Percentiles rank a stretch among this genome's conserved stretches.
Evolutionary conservation across 225 moss, liverwort and hornwort genomes (phyloP).

Genomic region (Anthoceros angustus): DNA sequence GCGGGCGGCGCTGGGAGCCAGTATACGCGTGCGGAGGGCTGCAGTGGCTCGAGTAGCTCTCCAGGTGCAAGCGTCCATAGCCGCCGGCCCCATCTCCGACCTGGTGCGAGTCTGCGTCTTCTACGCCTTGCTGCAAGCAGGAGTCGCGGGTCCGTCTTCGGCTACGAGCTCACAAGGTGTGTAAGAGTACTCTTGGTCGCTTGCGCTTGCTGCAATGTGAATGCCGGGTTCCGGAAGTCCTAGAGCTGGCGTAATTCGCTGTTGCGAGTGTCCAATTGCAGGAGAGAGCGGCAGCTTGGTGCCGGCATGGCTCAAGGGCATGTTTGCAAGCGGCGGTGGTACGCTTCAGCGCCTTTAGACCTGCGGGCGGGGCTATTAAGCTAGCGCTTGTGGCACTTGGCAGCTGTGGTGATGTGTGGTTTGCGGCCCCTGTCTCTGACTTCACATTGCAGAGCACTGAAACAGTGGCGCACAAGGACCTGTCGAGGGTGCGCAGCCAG

Average conservation of each 20-base stretch:
- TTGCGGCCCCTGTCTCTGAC: neutral
- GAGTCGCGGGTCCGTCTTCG: slow-evolving; percentile 43
- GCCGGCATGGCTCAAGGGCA: neutral
- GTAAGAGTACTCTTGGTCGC: neutral
- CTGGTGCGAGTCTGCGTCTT: slow-evolving; percentile 67
- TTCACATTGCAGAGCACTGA: slow-evolving; percentile 4
- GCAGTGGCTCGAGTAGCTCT: no score
- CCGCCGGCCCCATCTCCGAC: neutral
- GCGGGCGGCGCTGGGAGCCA: neutral
- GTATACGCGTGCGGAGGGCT: neutral
- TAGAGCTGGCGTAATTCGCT: neutral
- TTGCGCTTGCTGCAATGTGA: neutral
- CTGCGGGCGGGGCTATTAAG: no score
- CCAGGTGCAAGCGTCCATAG: neutral
- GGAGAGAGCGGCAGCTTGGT: neutral
- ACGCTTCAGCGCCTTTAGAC: neutral
- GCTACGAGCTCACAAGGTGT: slow-evolving; percentile 18
- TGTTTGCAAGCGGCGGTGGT: neutral
- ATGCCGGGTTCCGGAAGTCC: neutral
- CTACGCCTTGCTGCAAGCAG: slow-evolving; percentile 64
- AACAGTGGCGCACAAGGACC: slow-evolving; percentile 60
- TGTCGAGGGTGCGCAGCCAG: slow-evolving; percentile 53
- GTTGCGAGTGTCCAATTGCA: neutral
- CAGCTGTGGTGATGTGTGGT: no score
- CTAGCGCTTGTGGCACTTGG: no score